phyloP scores from a whole-genome alignment of 441 rosid genomes.

The Gossypium gossypioides region DNA sequence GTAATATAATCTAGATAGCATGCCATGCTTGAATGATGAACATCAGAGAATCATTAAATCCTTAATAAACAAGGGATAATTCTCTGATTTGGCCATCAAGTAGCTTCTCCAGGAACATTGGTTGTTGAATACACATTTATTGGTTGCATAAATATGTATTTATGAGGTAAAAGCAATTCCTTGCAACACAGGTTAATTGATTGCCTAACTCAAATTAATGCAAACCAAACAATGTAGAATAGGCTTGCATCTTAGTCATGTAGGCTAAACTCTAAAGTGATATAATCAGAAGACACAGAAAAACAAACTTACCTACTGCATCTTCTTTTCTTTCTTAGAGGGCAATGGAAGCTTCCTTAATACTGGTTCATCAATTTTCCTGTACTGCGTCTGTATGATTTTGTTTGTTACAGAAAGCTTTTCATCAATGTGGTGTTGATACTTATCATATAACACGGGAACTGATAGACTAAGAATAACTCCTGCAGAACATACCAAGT shows the following conservation, averaged over 20 bases:
- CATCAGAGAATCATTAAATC: background rate
- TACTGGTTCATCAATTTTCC: constrained; percentile 39
- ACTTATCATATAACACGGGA: constrained; percentile 64
- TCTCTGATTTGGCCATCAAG: background rate
- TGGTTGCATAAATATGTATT: background rate
- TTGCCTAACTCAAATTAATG: background rate
- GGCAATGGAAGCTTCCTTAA: constrained; percentile 48
- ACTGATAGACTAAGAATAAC: constrained; percentile 53
- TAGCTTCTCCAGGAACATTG: background rate
- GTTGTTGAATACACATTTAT: background rate
- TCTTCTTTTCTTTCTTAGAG: constrained; percentile 58
- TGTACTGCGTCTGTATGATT: constrained; percentile 39
- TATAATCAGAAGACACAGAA: background rate
- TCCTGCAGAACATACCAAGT: constrained; percentile 31
- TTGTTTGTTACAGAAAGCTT: constrained; percentile 38
- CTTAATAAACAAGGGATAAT: background rate
- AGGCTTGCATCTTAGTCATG: background rate
- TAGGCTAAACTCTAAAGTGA: background rate
- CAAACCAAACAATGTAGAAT: background rate
- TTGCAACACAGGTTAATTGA: background rate
- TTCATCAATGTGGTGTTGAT: constrained; percentile 54
- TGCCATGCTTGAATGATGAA: background rate
- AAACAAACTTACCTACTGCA: constrained; percentile 43
- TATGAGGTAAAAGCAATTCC: too few relatives aligned
- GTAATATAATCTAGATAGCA: background rate